Base-by-base conservation (phyloP, 108 stramenopile genomes). In the Cyclotella kingstonii region DNA sequence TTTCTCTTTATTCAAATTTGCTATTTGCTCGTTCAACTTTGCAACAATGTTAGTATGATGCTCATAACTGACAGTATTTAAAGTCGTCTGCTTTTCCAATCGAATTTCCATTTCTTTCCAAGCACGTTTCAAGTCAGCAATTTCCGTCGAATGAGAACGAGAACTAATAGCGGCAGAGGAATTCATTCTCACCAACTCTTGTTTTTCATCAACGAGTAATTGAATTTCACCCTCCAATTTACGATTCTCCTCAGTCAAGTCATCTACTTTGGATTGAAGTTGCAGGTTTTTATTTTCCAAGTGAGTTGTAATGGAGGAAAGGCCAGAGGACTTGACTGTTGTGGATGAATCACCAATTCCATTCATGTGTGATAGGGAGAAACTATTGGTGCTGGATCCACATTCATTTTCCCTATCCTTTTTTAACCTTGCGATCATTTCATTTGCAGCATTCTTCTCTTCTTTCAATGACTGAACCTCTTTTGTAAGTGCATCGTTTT, bases 171-270 rank as follows among this genome's bases (percentile, higher is more conserved):
- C 17, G 29, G 40, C 18, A 8, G 15, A 54, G 10, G 62, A 63
- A 45, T 44, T 21, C 3, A 10, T 18, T 27, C 27, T 4, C 29
- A 48, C 33, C 34, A 74, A 33, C 5, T 60, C 44, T 22, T 52
- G 42, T 44, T 66, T 74, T 41, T 74, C 73, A 35, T 43, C 51
- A 12, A 74, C 64, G 14, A 73, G 38, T 28, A 73, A 38, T 45
- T 63, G 71, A 26, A 73, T 30, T 33, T 74, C 64, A 9, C 54
- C 56, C 28, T 66, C 64, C 15, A 74, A 38, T 29, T 74, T 64
- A 18, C 53, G 73, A 61, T 74, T 74, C 49, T 74, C 64, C 7
- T 61, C 63, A 8, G 44, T 61, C 50, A 74, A 30, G n/a, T 60
- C 58, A 21, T 48, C 15, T 3, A 74, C 22, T 27, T 58, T 50